These are phyloP conservation scores for Bryum argenteum DNA, from an alignment of 225 moss, liverwort and hornwort species.

Conservation along the genomic window DNA sequence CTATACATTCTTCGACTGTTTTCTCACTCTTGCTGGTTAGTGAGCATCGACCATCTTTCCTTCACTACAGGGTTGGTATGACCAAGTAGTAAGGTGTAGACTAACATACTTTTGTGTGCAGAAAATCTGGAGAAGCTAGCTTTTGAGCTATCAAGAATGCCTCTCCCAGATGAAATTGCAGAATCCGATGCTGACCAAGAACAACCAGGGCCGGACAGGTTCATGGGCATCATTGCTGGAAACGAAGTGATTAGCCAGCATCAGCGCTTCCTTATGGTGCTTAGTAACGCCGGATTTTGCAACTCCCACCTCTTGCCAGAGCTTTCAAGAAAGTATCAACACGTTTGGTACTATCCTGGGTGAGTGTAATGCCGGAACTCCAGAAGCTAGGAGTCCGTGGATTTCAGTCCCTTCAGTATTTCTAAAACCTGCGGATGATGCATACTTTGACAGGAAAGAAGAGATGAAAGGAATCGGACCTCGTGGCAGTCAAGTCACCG, in stretches of 20 bases:
- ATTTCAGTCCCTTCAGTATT: neutral
- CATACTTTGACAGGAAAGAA: slow-evolving; percentile 47
- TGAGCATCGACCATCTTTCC: slow-evolving; percentile 14
- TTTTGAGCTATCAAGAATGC: slow-evolving; percentile 65
- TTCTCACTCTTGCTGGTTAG: slow-evolving; percentile 82
- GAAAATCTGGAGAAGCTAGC: slow-evolving; percentile 88
- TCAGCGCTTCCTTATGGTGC: slow-evolving; percentile 88
- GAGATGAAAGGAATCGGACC: slow-evolving; percentile 52
- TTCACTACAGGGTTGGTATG: slow-evolving; percentile 13
- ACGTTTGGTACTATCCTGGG: slow-evolving; percentile 77
- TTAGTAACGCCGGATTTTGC: slow-evolving; percentile 93
- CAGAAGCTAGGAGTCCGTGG: slow-evolving; percentile 10
- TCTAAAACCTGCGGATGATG: slow-evolving; percentile 18
- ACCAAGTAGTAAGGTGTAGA: slow-evolving; percentile 13
- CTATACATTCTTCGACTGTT: slow-evolving; percentile 91
- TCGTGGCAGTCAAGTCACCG: slow-evolving; percentile 56
- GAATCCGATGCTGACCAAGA: slow-evolving; percentile 46
- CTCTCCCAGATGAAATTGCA: slow-evolving; percentile 50
- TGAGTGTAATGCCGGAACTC: slow-evolving; percentile 33
- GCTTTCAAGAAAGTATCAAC: slow-evolving; percentile 75
- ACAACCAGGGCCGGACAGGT: slow-evolving; percentile 51
- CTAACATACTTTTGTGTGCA: slow-evolving; percentile 14
- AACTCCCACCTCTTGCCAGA: slow-evolving; percentile 68
- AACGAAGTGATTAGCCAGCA: slow-evolving; percentile 75
- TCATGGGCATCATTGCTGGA: slow-evolving; percentile 82